Conservation (phyloP, 2,329 filamentous ascomycete species). For the Colletotrichum chrysophilum region DNA sequence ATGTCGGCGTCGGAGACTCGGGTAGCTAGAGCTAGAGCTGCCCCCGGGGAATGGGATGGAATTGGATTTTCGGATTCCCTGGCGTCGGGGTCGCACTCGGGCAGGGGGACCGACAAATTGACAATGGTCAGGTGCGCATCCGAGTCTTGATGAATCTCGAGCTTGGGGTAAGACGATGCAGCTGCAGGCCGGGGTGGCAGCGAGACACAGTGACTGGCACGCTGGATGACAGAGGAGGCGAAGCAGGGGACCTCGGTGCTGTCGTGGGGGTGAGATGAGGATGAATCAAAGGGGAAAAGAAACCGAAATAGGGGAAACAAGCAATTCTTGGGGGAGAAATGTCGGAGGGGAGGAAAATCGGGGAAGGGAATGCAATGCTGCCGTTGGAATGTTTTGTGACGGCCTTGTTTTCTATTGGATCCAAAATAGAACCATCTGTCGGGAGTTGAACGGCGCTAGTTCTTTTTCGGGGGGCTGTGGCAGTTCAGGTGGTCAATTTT, state of each 20-base stretch:
- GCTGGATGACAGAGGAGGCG: background rate
- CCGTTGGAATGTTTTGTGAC: background rate
- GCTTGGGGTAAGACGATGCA: slow-evolving; percentile 7
- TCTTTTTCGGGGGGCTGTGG: background rate
- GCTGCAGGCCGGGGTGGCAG: background rate
- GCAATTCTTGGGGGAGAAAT: background rate
- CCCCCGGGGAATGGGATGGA: background rate
- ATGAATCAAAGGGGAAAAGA: slow-evolving; percentile 2
- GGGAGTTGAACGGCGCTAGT: slow-evolving; percentile 10
- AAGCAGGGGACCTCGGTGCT: background rate
- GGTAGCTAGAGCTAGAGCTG: background rate
- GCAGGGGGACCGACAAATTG: slow-evolving; percentile 14
- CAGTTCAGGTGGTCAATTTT: background rate
- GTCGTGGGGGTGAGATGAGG: background rate
- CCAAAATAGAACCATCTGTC: slow-evolving; percentile 8
- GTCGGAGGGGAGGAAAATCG: background rate
- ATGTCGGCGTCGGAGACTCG: slow-evolving; percentile 19
- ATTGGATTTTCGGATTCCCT: background rate
- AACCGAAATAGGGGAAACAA: slow-evolving; percentile 3
- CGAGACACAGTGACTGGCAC: background rate
- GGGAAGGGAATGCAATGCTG: background rate
- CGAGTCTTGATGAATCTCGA: background rate
- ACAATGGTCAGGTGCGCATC: slow-evolving; percentile 10
- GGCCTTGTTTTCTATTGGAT: background rate
- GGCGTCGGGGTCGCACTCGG: slow-evolving; percentile 1